Base-by-base conservation (phyloP, 2,329 filamentous ascomycete genomes). In the Neoascochyta sp. region DNA sequence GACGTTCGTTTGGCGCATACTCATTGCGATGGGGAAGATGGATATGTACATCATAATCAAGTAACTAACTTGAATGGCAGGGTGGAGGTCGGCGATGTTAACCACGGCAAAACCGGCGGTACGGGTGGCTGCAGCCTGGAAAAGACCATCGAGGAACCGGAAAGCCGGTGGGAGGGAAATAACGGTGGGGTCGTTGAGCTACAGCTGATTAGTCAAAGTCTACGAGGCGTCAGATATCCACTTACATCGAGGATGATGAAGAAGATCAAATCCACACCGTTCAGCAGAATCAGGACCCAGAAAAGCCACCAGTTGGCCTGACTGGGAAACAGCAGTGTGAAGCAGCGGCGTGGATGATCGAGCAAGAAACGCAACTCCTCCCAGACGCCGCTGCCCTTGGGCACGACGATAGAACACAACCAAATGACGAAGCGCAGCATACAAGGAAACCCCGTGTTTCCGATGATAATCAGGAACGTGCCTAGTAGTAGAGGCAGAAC, bases 41-140 rank as follows among this genome's bases (percentile, higher is more conserved):
- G 89, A 95, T 41, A 96, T 95, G 64, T 96, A 96, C 92, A 96
- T 96, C 92, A 96, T 96, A 63, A 96, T 81, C 64, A 96, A 71
- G 66, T 95, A 96, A 14, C 88, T 86, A 9, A 93, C 87, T 52
- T 95, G 89, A 35, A 95, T 86, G 3, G 85, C 92, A 1, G 92
- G 89, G 46, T 96, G 89, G 2, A 98, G 70, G 0, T 75, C 67
- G 2, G 83, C 70, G 21, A 96, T 67, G 56, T 83, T 87, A 47
- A 96, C 77, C 16, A 84, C 85, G 1, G 84, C 74, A 54, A 95
- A 95, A 0, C 92, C 90, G 3, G 92, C 90, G 1, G 92, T 96
- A 56, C 92, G 74, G 1, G 90, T 96, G 4, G 86, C 81, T 0
- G 83, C 80, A 1, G 90, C 90, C 62, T 95, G 89, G 57, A 96